Evolutionary conservation across 352 stramenopile genomes (phyloP), one percentile per base, ranked within the genome.

Genomic region (Globisporangium lucens): DNA sequence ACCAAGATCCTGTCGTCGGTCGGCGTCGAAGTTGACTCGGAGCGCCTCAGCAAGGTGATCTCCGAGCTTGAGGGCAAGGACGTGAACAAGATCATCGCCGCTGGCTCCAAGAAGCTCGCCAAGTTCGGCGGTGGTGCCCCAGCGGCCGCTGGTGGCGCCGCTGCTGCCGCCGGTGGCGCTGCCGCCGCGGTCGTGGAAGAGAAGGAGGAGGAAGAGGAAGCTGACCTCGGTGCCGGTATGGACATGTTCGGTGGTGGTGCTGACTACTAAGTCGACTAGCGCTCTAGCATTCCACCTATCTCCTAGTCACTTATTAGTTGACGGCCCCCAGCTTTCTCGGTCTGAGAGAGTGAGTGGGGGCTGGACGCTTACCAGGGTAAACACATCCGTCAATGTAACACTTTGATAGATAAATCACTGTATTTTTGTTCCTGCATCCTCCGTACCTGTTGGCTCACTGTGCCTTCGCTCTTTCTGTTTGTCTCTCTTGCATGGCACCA

Each of bases 1-100:
- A 95, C 85, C 64, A 83, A 83, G 60, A 97, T 99, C 68, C 83
- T 99, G 56, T 77, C 89, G 67, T 92, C 95, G 53, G 89, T 87
- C 62, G 94, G 93, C 65, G 83, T 94, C 46, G 94, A 98, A 75
- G 82, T 89, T 51, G 89, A 98, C 71, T 79, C 75, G 17, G 73
- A 75, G 8, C 83, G 82, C 63, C 67, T 96, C 10, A 73, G 61
- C 66, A 89, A 90, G 72, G 75, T 96, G 62, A 76, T 96, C 63
- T 79, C 83, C 67, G 87, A 91, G 67, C 77, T 96, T 57, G 82
- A 93, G 67, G 89, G 83, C 78, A 96, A 96, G 80, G 75, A 76
- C 72, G 73, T 93, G 61, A 81, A 95, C 69, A 75, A 91, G 67
- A 83, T 96, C 66, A 94, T 97, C 69, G 87, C 86, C 69, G 80